Evolutionary conservation across 805 yeast species (phyloP).

Genomic region (Kazachstania taianensis): DNA sequence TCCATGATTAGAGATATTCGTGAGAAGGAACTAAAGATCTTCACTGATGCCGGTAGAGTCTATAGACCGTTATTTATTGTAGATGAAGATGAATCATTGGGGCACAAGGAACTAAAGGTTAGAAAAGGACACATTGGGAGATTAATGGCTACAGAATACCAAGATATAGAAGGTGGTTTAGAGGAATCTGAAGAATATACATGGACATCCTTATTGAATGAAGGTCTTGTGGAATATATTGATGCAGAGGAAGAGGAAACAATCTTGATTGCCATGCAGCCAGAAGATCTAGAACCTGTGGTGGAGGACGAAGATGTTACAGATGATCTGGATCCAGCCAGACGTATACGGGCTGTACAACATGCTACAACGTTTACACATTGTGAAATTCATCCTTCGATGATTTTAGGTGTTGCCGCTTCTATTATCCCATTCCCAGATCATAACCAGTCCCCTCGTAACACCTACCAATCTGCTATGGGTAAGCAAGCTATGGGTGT

Average conservation of each 20-base stretch:
- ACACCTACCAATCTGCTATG: conserved; percentile 98
- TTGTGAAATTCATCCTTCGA: conserved; percentile 97
- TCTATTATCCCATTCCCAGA: conserved; percentile 99
- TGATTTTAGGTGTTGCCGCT: conserved; percentile 98
- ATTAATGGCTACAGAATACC: conserved; percentile 54
- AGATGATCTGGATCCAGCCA: conserved; percentile 42
- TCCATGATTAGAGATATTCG: conserved; percentile 94
- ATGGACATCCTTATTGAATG: conserved; percentile 74
- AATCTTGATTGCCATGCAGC: conserved; percentile 96
- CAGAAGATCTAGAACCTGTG: conserved; percentile 81
- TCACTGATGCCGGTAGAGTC: conserved; percentile 98
- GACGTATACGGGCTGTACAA: conserved; percentile 69
- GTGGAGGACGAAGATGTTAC: conserved; percentile 37
- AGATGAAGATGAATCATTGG: conserved; percentile 68
- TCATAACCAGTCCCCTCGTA: conserved; percentile 98
- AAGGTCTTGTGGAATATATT: conserved; percentile 89
- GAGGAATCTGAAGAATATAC: conserved; percentile 54
- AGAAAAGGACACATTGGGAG: conserved; percentile 75
- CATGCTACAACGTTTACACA: conserved; percentile 85
- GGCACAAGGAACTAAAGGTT: conserved; percentile 58
- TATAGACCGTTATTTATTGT: conserved; percentile 94
- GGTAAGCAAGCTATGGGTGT: conserved; percentile 99
- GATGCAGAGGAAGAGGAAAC: conserved; percentile 99
- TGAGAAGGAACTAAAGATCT: conserved; percentile 90
- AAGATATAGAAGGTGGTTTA: conserved; percentile 40